Evolutionary conservation across 331 rosid species (phyloP).

Genomic region (Malus hybrid): DNA sequence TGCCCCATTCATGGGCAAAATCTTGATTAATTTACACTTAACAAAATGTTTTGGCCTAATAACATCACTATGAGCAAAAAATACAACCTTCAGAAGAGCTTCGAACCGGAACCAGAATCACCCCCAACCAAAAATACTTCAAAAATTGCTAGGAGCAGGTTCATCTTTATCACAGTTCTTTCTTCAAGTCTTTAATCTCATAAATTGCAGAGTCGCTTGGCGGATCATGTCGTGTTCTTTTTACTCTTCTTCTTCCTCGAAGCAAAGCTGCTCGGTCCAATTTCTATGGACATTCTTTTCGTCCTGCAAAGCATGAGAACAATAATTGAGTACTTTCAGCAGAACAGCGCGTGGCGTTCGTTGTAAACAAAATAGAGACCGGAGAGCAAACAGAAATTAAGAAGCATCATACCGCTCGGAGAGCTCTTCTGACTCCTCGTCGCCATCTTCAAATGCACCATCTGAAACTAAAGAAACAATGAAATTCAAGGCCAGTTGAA

Average conservation of each 20-base stretch:
- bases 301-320: constrained; percentile 37
- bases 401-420: constrained; percentile 41
- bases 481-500: neutral
- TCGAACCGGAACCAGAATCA: neutral
- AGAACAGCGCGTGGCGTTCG: neutral
- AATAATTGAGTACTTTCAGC: neutral
- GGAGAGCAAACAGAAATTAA: neutral
- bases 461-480: constrained; percentile 18
- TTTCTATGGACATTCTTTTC: constrained; percentile 77
- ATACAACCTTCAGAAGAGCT: neutral
- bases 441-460: constrained; percentile 32
- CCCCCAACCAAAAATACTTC: neutral
- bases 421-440: constrained; percentile 56
- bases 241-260: constrained; percentile 87
- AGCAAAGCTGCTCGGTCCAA: constrained; percentile 88
- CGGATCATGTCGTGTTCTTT: constrained; percentile 27
- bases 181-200: neutral
- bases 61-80: neutral
- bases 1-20: neutral
- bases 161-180: neutral
- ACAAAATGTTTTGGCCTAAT: neutral
- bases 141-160: neutral
- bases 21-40: neutral
- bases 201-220: neutral
- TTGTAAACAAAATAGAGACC: too few relatives aligned